phyloP scores from a whole-genome alignment of 768 basidiomycete genomes.

The Leccinum incarnatum region DNA sequence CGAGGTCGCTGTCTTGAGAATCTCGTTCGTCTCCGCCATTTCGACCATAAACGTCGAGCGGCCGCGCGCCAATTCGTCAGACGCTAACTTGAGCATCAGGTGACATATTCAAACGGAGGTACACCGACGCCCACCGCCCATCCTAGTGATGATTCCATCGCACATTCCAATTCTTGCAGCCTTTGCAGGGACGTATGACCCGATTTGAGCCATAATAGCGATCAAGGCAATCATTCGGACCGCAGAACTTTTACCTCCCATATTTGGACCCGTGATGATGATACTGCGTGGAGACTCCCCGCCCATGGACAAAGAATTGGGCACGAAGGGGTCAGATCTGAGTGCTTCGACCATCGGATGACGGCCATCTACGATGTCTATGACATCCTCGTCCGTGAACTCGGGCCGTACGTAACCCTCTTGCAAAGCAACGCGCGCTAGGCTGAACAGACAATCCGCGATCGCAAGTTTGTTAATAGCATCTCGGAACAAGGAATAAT shows the following conservation, averaged over 20 bases:
- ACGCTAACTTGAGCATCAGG: constrained; percentile 51
- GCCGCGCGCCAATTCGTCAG: constrained; percentile 82
- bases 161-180: constrained; percentile 73
- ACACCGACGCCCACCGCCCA: constrained; percentile 64
- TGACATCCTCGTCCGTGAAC: constrained; percentile 61
- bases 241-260: constrained; percentile 85
- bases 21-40: constrained; percentile 90
- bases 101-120: constrained; percentile 1
- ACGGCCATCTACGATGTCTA: constrained; percentile 80
- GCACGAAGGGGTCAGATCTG: constrained; percentile 77
- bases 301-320: constrained; percentile 74
- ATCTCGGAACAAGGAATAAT: constrained; percentile 71
- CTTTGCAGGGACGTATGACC: constrained; percentile 84
- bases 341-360: constrained; percentile 92
- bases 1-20: constrained; percentile 70
- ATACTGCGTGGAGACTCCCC: constrained; percentile 50
- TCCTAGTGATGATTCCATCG: constrained; percentile 83
- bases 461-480: constrained; percentile 77
- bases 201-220: constrained; percentile 80
- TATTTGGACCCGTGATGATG: constrained; percentile 83
- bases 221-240: constrained; percentile 79
- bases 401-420: constrained; percentile 75
- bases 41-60: constrained; percentile 98
- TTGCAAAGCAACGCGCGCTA: constrained; percentile 76
- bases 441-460: constrained; percentile 83